These are phyloP conservation scores for Stylonectria norvegica DNA, from an alignment of 2,329 filamentous ascomycete species.

Conservation along the genomic window DNA sequence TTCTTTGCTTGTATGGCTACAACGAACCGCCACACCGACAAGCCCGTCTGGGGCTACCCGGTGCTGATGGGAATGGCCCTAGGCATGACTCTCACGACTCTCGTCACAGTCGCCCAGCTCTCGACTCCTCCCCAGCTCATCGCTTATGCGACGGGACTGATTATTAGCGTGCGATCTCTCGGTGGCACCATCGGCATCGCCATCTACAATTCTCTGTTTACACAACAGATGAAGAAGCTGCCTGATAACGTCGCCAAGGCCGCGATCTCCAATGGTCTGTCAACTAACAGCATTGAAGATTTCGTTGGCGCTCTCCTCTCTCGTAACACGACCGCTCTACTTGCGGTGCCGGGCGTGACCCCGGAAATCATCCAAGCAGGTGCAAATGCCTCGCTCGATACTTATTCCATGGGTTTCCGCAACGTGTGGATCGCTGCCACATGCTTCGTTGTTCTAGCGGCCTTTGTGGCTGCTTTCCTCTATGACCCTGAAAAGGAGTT, in stretches of 20 bases:
- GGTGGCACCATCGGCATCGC: conserved; percentile 37
- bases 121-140: conserved; percentile 36
- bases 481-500: conserved; percentile 35
- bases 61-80: conserved; percentile 33
- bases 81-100: conserved; percentile 31
- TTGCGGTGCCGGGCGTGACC: conserved; percentile 27
- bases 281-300: conserved; percentile 14
- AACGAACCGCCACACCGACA: conserved; percentile 19
- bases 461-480: conserved; percentile 17
- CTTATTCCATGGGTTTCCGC: conserved; percentile 30
- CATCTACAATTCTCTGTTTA: conserved; percentile 33
- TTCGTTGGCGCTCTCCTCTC: conserved; percentile 28
- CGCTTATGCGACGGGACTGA: conserved; percentile 34
- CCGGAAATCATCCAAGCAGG: conserved; percentile 28
- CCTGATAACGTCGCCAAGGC: conserved; percentile 31
- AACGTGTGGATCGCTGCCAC: conserved; percentile 33
- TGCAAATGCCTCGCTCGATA: conserved; percentile 21
- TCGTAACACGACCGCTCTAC: conserved; percentile 26
- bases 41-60: conserved; percentile 35
- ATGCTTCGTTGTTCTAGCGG: conserved; percentile 28
- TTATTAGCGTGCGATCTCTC: conserved; percentile 35
- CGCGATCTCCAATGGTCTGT: conserved; percentile 29
- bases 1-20: conserved; percentile 36
- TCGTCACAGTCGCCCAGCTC: conserved; percentile 37
- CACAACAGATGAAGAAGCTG: conserved; percentile 24